Evolutionary conservation across 257 asterid species (phyloP).

Genomic region (Parsonsia alboflavescens): DNA sequence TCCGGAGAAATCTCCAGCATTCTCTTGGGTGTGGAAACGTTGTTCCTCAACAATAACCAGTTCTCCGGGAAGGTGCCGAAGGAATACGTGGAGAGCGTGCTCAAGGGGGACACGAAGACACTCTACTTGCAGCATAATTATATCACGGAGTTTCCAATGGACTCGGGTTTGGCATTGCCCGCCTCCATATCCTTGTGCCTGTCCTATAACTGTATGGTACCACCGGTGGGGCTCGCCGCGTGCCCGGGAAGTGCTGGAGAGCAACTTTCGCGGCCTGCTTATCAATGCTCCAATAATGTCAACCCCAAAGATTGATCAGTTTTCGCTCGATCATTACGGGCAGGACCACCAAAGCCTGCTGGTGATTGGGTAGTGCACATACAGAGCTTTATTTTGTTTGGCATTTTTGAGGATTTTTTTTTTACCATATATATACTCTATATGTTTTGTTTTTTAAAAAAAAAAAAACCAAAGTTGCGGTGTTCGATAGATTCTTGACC

Average conservation of each 20-base stretch:
- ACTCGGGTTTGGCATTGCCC: constrained; percentile 36
- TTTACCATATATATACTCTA: not conserved
- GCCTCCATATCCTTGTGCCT: constrained; percentile 59
- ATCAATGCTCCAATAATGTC: constrained; percentile 47
- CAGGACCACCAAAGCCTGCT: not conserved
- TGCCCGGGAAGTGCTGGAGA: constrained; percentile 70
- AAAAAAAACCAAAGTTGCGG: not conserved
- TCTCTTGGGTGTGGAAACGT: constrained; percentile 46
- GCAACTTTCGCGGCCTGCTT: constrained; percentile 54
- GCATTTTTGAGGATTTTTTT: too few species aligned
- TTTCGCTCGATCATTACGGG: not conserved
- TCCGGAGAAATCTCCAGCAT: constrained; percentile 42
- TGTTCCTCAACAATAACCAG: constrained; percentile 60
- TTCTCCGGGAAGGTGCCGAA: constrained; percentile 54
- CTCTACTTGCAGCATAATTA: constrained; percentile 71
- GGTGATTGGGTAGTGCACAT: not conserved
- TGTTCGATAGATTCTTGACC: not conserved
- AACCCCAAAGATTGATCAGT: not conserved
- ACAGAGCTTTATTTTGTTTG: not conserved
- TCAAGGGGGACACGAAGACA: constrained; percentile 43
- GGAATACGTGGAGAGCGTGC: constrained; percentile 48
- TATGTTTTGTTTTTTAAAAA: too few species aligned
- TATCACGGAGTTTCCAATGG: constrained; percentile 45
- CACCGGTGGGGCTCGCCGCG: constrained; percentile 38
- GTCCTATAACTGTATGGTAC: constrained; percentile 57